Base-by-base conservation (phyloP, 169 alveolate genomes). In the Babesia gibsoni region DNA sequence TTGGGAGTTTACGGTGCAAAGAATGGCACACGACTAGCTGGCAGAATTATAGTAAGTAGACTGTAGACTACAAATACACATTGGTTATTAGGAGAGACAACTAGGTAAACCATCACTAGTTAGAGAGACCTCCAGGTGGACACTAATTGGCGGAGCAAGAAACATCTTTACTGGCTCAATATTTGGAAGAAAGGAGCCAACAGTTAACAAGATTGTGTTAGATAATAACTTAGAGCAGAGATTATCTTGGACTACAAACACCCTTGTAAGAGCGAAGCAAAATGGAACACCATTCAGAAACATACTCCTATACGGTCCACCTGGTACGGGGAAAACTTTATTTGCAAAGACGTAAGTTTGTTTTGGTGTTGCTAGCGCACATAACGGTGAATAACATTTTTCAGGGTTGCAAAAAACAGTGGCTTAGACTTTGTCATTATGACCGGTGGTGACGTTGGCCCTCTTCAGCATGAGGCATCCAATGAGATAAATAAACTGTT, bases 401-500 rank as follows among this genome's bases (percentile, higher is more conserved):
- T 89, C 89, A 29, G 81, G 39, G 67, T 94, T 23, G 98, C 99
- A 2, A 74, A 88, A 52, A 86, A 89, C 73, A 92, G 98, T 32
- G 98, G 98, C 23, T 68, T 95, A 75, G 98, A 96, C 73, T 95
- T 90, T 75, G 97, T 97, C 20, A 92, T 94, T 48, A 93, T 95
- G 92, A 92, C 97, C 23, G 99, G 99, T 3, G 98, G 98, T 14
- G 99, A 97, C 82, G 95, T 97, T 12, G 98, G 99, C 30, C 98
- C 98, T 33, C 91, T 97, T 27, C 98, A 98, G 20, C 90, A 89
- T 48, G 92, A 94, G 29, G 99, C 97, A 4, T 97, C 96, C 18
- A 85, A 88, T 18, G 99, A 96, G 73, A 74, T 97, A 23, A 95
- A 97, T 86, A 96, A 96, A 68, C 90, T 97, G 14, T 97, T 96